Conservation (phyloP, 2,329 filamentous ascomycete genomes). For the Geosmithia flava region DNA sequence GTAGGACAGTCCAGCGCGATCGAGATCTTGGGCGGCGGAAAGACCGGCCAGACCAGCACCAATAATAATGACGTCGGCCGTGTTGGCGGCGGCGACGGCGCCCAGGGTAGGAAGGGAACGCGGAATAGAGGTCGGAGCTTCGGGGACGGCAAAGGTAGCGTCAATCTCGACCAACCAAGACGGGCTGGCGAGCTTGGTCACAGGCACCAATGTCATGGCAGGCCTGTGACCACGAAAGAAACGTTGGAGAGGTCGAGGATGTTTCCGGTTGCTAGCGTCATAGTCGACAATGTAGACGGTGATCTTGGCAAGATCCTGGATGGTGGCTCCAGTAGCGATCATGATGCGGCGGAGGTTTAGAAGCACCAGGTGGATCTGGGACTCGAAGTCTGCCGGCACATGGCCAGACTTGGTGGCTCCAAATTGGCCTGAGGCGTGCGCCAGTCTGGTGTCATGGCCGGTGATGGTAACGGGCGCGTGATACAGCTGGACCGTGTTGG, state of each 20-base stretch:
- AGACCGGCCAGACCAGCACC: slow-evolving; percentile 30
- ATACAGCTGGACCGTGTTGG: slow-evolving; percentile 6
- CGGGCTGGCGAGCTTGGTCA: slow-evolving; percentile 22
- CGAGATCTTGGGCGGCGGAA: slow-evolving; percentile 19
- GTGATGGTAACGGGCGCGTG: slow-evolving; percentile 10
- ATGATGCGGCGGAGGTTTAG: slow-evolving; percentile 22
- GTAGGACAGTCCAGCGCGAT: slow-evolving; percentile 20
- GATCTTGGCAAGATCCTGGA: slow-evolving; percentile 25
- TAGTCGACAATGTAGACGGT: slow-evolving; percentile 31
- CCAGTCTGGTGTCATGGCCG: slow-evolving; percentile 4
- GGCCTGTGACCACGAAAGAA: slow-evolving; percentile 26
- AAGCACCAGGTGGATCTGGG: slow-evolving; percentile 25
- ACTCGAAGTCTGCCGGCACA: slow-evolving; percentile 23
- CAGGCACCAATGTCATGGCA: slow-evolving; percentile 27
- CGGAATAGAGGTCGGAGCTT: slow-evolving; percentile 3
- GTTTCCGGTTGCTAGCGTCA: slow-evolving; percentile 19
- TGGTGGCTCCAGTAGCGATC: slow-evolving; percentile 18
- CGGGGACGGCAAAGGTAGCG: slow-evolving; percentile 19
- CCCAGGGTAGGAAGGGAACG: slow-evolving; percentile 1
- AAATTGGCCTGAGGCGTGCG: slow-evolving; percentile 22
- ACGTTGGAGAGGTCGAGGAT: slow-evolving; percentile 20
- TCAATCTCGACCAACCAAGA: slow-evolving; percentile 30
- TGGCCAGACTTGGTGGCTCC: slow-evolving; percentile 15
- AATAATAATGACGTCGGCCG: slow-evolving; percentile 21
- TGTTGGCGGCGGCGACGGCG: not conserved